phyloP scores from a whole-genome alignment of 2,329 filamentous ascomycete species.

The Claviceps sorghi region DNA sequence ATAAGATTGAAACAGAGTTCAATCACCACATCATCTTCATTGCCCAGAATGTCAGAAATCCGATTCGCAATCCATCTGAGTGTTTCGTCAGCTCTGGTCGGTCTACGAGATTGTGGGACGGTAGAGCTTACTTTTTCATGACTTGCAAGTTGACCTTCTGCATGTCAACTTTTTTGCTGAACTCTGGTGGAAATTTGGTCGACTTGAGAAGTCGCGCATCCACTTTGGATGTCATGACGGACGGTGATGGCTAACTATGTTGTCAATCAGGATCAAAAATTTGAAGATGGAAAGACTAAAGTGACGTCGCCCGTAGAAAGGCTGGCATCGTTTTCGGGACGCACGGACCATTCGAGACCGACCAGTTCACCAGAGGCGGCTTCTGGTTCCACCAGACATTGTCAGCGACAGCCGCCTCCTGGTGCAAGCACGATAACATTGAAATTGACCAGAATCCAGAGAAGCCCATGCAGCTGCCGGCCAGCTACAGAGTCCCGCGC shows the following conservation, averaged over 20 bases:
- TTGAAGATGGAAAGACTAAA: not conserved
- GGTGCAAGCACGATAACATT: not conserved
- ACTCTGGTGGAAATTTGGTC: constrained; percentile 88
- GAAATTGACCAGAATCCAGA: not conserved
- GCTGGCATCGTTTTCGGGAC: constrained; percentile 1
- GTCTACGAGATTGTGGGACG: not conserved
- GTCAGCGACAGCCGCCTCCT: not conserved
- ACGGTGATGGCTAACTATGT: constrained; percentile 2
- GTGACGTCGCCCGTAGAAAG: constrained; percentile 8
- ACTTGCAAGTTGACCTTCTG: constrained; percentile 92
- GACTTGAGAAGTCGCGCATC: constrained; percentile 80
- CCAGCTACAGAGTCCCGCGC: not conserved
- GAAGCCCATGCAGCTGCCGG: not conserved
- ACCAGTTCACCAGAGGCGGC: not conserved
- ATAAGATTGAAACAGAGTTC: constrained; percentile 61
- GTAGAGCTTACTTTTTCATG: constrained; percentile 70
- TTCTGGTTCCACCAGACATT: no score
- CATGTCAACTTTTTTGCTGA: constrained; percentile 93
- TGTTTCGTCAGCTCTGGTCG: constrained; percentile 8
- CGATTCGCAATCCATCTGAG: constrained; percentile 81
- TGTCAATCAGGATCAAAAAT: not conserved
- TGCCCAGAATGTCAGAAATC: constrained; percentile 76
- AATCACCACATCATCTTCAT: constrained; percentile 89
- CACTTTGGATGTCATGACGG: constrained; percentile 63
- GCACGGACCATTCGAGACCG: constrained; percentile 2